Percentiles rank a stretch among this genome's conserved stretches.
Conservation (phyloP, 176 grass and related monocot genomes). For the Guadua angustifolia region DNA sequence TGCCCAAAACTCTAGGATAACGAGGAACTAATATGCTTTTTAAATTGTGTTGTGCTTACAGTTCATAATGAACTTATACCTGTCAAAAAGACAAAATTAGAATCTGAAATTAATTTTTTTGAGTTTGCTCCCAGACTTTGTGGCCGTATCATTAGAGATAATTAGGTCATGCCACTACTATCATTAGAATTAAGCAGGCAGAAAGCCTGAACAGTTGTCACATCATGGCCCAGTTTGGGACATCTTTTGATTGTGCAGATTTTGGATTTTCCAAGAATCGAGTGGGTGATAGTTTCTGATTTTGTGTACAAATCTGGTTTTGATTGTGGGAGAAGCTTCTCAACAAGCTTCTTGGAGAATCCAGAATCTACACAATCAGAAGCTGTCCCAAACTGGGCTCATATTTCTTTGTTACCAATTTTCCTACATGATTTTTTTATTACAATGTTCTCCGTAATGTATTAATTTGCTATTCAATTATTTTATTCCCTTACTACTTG, state of each 20-base stretch:
- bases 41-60: not conserved
- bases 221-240: too few species aligned
- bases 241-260: too few species aligned
- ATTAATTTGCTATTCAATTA: conserved; percentile 19
- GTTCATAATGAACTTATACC: conserved; percentile 9
- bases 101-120: not conserved
- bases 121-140: conserved; percentile 4
- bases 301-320: too few species aligned
- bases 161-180: not conserved
- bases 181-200: not conserved
- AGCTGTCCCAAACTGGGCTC: not conserved
- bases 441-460: not conserved
- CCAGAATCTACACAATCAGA: too few species aligned
- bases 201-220: not conserved
- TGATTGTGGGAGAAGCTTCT: too few species aligned
- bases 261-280: too few species aligned
- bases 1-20: conserved; percentile 11
- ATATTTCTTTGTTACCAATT: not conserved
- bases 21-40: not conserved
- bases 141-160: conserved; percentile 21
- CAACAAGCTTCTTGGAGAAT: too few species aligned
- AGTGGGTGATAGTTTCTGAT: too few species aligned
- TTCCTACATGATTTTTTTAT: conserved; percentile 15
- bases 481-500: conserved; percentile 30
- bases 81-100: not conserved